Evolutionary conservation across 2,329 filamentous ascomycete species (phyloP).

Genomic region (Paracoccidioides brasiliensis): DNA sequence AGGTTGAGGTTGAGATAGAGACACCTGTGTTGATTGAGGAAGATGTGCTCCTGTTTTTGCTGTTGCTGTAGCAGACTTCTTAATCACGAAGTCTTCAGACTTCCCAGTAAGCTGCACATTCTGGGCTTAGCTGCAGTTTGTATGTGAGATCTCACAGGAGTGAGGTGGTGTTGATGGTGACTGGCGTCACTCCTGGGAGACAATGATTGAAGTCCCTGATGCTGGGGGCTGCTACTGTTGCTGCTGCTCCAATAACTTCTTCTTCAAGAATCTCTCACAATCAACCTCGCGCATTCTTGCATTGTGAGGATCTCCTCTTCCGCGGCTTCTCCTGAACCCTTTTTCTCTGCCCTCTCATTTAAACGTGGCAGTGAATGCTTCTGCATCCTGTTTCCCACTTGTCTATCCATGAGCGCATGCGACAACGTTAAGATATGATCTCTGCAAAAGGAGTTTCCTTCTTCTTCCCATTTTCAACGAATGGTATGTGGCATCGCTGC

Average conservation of each 20-base stretch:
- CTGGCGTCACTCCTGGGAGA: neutral
- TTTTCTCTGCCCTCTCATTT: neutral
- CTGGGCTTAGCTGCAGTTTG: neutral
- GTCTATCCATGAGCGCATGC: too few species aligned
- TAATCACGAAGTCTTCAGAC: neutral
- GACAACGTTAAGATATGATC: too few species aligned
- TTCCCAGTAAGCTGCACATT: neutral
- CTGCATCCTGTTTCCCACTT: neutral
- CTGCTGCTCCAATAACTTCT: neutral
- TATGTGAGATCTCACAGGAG: neutral
- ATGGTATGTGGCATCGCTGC: too few species aligned
- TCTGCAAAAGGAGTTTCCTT: too few species aligned
- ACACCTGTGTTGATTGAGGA: neutral
- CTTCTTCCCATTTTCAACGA: too few species aligned
- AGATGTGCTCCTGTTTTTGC: neutral
- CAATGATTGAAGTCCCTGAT: neutral
- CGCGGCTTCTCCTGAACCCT: constrained; percentile 1
- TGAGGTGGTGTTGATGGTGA: neutral
- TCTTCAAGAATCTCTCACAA: neutral
- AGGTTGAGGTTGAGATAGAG: neutral
- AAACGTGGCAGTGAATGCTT: neutral
- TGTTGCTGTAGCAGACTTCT: neutral
- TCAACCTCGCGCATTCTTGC: constrained; percentile 3
- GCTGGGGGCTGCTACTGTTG: neutral
- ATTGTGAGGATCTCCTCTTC: constrained; percentile 7